These are phyloP conservation scores for Przewalskia tangutica DNA, from an alignment of 257 asterid species.

Conservation along the genomic window DNA sequence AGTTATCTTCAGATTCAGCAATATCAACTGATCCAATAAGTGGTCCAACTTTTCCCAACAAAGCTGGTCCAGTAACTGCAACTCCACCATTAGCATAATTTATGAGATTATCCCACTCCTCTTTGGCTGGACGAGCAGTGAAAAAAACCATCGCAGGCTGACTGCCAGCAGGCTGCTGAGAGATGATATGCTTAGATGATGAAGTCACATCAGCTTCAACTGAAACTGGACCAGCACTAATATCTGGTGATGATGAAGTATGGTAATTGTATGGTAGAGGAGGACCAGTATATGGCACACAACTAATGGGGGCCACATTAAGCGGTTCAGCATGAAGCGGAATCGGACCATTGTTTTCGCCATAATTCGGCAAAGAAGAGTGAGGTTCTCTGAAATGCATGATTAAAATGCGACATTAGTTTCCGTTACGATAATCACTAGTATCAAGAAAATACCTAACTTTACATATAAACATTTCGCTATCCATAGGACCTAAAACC, in stretches of 20 bases:
- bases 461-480: not conserved
- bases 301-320: conserved; percentile 26
- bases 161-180: conserved; percentile 2
- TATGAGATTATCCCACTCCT: conserved; percentile 29
- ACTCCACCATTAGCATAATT: conserved; percentile 23
- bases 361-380: conserved; percentile 12
- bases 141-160: conserved; percentile 35
- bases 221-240: conserved; percentile 5
- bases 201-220: not conserved
- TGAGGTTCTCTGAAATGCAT: conserved; percentile 20
- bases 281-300: conserved; percentile 28
- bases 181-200: not conserved
- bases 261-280: conserved; percentile 9
- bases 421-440: not conserved
- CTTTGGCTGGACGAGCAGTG: conserved; percentile 20
- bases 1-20: conserved; percentile 29
- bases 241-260: conserved; percentile 1
- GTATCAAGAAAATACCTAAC: not conserved
- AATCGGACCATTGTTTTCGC: conserved; percentile 18
- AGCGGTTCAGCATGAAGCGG: conserved; percentile 14
- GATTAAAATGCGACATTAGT: not conserved
- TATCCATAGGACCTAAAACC: not conserved
- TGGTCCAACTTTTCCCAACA: conserved; percentile 30
- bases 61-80: conserved; percentile 34
- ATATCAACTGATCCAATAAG: conserved; percentile 35